Base-by-base conservation (phyloP, 2,329 filamentous ascomycete genomes). In the Cladophialophora psammophila region DNA sequence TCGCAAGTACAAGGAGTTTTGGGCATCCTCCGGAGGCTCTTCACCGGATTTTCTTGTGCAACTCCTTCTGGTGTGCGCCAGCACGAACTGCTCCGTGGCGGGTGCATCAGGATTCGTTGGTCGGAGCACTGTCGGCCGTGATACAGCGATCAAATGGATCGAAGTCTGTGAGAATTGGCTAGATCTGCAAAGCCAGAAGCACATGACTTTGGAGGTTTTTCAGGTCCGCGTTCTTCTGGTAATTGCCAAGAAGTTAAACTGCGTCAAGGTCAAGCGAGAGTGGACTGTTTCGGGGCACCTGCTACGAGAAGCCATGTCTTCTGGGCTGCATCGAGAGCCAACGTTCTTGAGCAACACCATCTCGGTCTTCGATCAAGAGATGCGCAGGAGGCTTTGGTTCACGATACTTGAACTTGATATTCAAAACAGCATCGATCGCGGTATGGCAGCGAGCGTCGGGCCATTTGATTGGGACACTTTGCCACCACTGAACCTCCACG, bases 381-480 rank as follows among this genome's bases (percentile, higher is more conserved):
- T 86, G 81, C 81, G 86, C 60, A 80, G 84, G 60, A 80, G 86
- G 52, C 76, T 88, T 2, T 88, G 86, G 86, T 80, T 79, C 1
- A 86, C 86, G 0, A 84, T 87, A 9, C 75, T 85, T 9, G 85
- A 88, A 70, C 75, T 88, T 32, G 86, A 88, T 63, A 74, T 87
- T 1, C 85, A 87, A 70, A 80, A 84, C 0, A 84, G 84, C 0
- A 76, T 87, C 13, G 85, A 87, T 67, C 79, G 80, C 12, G 86
- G 86, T 0, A 83, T 88, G 77, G 81, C 83, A 2, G 82, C 85
- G 45, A 78, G 77, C 1, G 64, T 82, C 13, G 79, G 79, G 52
- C 74, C 75, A 12, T 75, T 75, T 0, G 79, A 82, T 60, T 85
- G 83, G 65, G 85, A 88, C 67, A 80, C 80, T 3, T 76, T 78